Evolutionary conservation across 495 filamentous ascomycete species (phyloP), one percentile per base, ranked within the genome.

Genomic region (Talaromyces proteolyticus): DNA sequence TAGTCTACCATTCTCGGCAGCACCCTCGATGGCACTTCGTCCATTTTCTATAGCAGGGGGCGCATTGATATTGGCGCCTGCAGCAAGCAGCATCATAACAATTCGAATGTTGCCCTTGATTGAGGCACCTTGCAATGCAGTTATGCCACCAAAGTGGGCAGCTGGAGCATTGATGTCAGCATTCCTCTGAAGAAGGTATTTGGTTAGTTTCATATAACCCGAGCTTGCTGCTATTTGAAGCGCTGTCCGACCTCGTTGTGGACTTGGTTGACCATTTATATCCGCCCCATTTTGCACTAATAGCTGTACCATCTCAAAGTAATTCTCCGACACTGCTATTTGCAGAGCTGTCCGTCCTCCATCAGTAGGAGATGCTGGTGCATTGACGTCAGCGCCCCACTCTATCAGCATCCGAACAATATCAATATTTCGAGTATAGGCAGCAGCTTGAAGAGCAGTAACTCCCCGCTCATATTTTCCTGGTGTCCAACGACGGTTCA

Each of bases 371-470:
- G 12, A 7, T 41, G 47, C 48, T 3, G 38, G 18, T 14, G 53
- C 51, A 44, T 59, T 55, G 7, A 52, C 24, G 36, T 62, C 38
- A 29, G 48, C 51, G 11, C 53, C 49, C 34, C 51, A 22, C n/a
- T 52, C 22, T 18, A 55, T 6, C 7, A 60, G 52, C 18, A 55
- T 21, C 0, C 41, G 2, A 11, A 55, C 39, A 5, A 57, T 36
- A 19, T 44, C 45, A 6, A 39, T 41, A 21, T 54, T 49, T 4
- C 49, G 52, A 41, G 23, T 8, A 59, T 58, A 19, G 54, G 49
- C 26, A 20, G 55, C 55, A 25, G 53, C 55, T 25, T 55, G 53
- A 26, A 57, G 48, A 16, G 55, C 55, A 14, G 55, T 57, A 21
- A 11, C 40, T 17, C 47, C 47, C 6, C 24, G n/a, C 1, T 7